Evolutionary conservation across 2,329 filamentous ascomycete genomes (phyloP), one percentile per base, ranked within the genome.

Genomic region (Chrysoporthe deuterocubensis): DNA sequence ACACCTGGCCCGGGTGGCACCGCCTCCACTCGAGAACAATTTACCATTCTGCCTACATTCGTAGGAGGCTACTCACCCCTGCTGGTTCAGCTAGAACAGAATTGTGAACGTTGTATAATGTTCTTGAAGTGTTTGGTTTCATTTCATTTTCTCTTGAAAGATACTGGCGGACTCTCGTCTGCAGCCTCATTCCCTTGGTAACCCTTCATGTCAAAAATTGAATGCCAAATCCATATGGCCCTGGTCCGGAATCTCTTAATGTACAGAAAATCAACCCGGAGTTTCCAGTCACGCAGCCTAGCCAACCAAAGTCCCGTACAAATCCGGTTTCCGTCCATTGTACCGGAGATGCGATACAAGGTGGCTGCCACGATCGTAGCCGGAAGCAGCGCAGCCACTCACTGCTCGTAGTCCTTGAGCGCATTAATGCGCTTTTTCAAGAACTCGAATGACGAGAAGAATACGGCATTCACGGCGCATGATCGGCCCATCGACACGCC

Each of bases 401-500:
- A 40, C 42, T 50, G 56, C 54, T 69, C 68, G 9, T 77, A 74
- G 62, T 87, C 84, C 50, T 87, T 84, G 71, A 86, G 79, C 11
- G 81, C 78, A 74, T 86, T 85, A 78, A 89, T 87, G 71, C 84
- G 83, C 77, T 89, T 90, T 81, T 96, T 96, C 74, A 92, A 86
- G 74, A 93, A 90, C 80, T 96, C 93, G 76, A 96, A 96, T 50
- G 90, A 91, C 56, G 92, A 94, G 81, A 96, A 96, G 84, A 96
- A 96, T 74, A 96, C 92, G 72, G 92, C 92, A 77, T 96, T 96
- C 73, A 96, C 89, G 64, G 93, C 84, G 74, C 91, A 94, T 14
- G 92, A 94, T 66, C 93, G 89, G 72, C 88, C 86, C 89, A 96
- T 94, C 48, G 92, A 94, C 37, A 96, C 92, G 32, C 90, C 92